phyloP scores from a whole-genome alignment of 108 stramenopile genomes.

The Aurantiochytrium sp. region DNA sequence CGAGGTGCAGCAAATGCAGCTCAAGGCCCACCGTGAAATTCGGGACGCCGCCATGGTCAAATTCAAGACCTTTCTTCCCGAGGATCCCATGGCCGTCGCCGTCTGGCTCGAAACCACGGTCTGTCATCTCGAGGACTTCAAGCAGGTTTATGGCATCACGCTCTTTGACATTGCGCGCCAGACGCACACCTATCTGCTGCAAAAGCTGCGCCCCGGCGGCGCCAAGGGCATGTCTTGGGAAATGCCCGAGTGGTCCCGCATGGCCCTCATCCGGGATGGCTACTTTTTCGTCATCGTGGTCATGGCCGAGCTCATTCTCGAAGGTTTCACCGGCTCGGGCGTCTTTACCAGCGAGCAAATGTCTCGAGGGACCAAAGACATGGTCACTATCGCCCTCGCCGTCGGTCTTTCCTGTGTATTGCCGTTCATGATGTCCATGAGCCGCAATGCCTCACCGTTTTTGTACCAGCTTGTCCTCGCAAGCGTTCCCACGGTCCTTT shows the following conservation, averaged over 20 bases:
- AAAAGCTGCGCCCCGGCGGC: neutral
- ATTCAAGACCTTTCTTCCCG: neutral
- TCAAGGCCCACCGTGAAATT: neutral
- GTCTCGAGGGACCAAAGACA: neutral
- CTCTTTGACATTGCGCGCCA: neutral
- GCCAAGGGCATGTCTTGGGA: neutral
- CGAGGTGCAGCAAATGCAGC: neutral
- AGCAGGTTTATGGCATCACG: neutral
- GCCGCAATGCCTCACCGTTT: neutral
- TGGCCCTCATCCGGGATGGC: neutral
- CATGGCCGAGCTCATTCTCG: slow-evolving; percentile 6
- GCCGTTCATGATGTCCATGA: slow-evolving; percentile 16
- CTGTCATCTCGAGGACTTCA: slow-evolving; percentile 1
- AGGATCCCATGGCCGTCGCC: slow-evolving; percentile 15
- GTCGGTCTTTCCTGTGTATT: neutral
- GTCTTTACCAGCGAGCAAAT: neutral
- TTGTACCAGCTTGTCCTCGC: slow-evolving; percentile 9
- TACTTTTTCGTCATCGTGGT: slow-evolving; percentile 16
- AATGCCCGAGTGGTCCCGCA: neutral
- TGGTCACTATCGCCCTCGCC: neutral
- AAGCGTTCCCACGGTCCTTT: neutral
- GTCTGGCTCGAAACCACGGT: slow-evolving; percentile 3
- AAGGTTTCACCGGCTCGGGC: neutral
- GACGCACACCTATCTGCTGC: neutral
- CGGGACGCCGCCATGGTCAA: neutral